Conservation (phyloP, 1,284 basidiomycete species). For the Cryptococcus floricola region DNA sequence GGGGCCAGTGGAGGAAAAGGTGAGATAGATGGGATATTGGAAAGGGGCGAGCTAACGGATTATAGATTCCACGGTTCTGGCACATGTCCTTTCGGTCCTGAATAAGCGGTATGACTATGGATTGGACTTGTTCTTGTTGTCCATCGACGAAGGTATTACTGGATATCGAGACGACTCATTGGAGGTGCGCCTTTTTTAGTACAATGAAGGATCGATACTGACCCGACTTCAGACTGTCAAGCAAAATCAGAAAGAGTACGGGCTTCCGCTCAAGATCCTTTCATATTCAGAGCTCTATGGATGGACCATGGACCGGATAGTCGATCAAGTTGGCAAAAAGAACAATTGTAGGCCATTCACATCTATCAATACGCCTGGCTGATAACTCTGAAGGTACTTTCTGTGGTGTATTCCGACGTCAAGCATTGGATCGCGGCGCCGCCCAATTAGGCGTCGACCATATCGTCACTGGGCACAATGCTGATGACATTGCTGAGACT, state of each 20-base stretch:
- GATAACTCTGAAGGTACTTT: slow-evolving; percentile 62
- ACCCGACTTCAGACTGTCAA: slow-evolving; percentile 75
- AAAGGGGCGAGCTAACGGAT: slow-evolving; percentile 3
- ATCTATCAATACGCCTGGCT: not conserved
- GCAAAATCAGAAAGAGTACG: slow-evolving; percentile 91
- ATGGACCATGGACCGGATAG: slow-evolving; percentile 99
- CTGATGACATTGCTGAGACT: slow-evolving; percentile 98
- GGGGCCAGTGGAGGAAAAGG: slow-evolving; percentile 98
- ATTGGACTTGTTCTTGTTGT: slow-evolving; percentile 84
- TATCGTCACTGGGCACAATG: slow-evolving; percentile 98
- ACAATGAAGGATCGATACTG: not conserved
- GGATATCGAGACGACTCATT: slow-evolving; percentile 97
- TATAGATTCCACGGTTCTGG: slow-evolving; percentile 93
- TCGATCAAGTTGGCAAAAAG: slow-evolving; percentile 88
- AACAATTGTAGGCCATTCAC: slow-evolving; percentile 71
- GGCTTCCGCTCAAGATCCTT: slow-evolving; percentile 90
- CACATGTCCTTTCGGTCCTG: slow-evolving; percentile 91
- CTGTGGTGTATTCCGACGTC: slow-evolving; percentile 93
- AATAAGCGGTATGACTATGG: slow-evolving; percentile 94
- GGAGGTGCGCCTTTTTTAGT: slow-evolving; percentile 58
- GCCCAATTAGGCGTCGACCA: slow-evolving; percentile 86
- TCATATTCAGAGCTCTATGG: slow-evolving; percentile 96
- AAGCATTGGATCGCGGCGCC: slow-evolving; percentile 93
- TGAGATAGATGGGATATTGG: slow-evolving; percentile 38
- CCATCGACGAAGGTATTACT: slow-evolving; percentile 98